Evolutionary conservation across 306 rosid genomes (phyloP).

Genomic region (Canavalia gladiata): DNA sequence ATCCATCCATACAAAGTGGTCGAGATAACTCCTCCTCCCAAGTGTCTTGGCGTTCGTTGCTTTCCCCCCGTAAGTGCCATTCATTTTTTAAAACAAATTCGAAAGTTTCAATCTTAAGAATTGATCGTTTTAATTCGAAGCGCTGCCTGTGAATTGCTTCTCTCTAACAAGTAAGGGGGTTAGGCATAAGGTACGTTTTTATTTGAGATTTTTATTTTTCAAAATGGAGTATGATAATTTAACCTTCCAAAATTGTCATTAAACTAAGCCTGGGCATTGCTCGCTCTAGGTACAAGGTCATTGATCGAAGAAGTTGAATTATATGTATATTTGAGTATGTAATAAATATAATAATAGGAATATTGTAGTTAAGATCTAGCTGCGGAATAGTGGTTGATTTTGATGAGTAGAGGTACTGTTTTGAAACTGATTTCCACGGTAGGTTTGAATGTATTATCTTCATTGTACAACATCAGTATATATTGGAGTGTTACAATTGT

Average conservation of each 20-base stretch:
- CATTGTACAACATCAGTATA: too few relatives aligned
- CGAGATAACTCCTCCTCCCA: conserved; percentile 98
- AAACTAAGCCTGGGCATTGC: not conserved
- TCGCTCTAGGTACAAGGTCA: too few relatives aligned
- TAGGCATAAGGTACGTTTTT: not conserved
- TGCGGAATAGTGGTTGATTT: not conserved
- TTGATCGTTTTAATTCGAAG: not conserved
- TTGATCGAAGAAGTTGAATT: too few relatives aligned
- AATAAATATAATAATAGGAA: not conserved
- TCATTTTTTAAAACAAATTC: not conserved
- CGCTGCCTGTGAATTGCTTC: not conserved
- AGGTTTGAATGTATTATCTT: too few relatives aligned
- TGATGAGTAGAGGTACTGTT: not conserved
- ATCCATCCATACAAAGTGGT: conserved; percentile 80
- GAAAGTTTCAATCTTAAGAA: not conserved
- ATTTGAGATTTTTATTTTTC: too few relatives aligned
- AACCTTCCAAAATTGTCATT: not conserved
- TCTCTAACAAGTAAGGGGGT: not conserved
- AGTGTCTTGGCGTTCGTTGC: conserved; percentile 90
- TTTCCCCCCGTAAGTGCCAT: conserved; percentile 72
- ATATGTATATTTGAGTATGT: not conserved
- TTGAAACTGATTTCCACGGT: too few relatives aligned
- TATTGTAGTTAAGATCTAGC: not conserved
- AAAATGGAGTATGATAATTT: not conserved
- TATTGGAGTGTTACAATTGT: too few relatives aligned